Evolutionary conservation across 768 basidiomycete genomes (phyloP), one percentile per base, ranked within the genome.

Genomic region (Mycena galopus): DNA sequence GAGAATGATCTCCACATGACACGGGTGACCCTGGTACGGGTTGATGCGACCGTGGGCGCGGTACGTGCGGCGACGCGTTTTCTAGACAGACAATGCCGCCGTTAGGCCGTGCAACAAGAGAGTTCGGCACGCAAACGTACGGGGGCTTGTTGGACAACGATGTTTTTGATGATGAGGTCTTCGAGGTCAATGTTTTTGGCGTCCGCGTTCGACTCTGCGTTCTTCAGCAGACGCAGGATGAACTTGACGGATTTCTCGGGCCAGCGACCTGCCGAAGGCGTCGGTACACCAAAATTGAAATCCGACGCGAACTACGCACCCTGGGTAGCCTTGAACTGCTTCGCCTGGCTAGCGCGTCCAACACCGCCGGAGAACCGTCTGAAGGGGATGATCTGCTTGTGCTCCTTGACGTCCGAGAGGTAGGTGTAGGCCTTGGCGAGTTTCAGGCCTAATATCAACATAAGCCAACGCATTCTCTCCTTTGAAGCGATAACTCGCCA

Each of bases 61-160:
- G 91, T 98, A 99, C 76, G 98, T 99, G 82, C 98, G 96, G 82
- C 98, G 96, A 84, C 96, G 96, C 82, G 95, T 97, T 94, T 98
- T 98, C 94, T 96, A 69, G n/a, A 42, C 3, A 5, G 39, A 42
- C 27, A 44, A 62, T 11, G 35, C 35, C 64, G 19, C 67, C 35
- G 55, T 67, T 16, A 76, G 73, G 39, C 60, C 62, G 67, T 57
- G 6, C 33, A 44, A 37, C 17, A 57, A 57, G 10, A 60, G 55
- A 11, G 21, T 21, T 27, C 16, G 53, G 44, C n/a, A 53, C 44
- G 50, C 19, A 59, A 53, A 90, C 94, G 71, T 87, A 96, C 94
- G 74, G 98, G 98, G 77, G 98, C 98, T 88, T 99, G 98, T 84
- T 99, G 93, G 62, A 99, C 97, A 77, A 94, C 95, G 77, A 99